Percentiles rank a stretch among this genome's conserved stretches.
Evolutionary conservation across 225 moss, liverwort and hornwort genomes (phyloP).

Genomic region (Neckera pumila): DNA sequence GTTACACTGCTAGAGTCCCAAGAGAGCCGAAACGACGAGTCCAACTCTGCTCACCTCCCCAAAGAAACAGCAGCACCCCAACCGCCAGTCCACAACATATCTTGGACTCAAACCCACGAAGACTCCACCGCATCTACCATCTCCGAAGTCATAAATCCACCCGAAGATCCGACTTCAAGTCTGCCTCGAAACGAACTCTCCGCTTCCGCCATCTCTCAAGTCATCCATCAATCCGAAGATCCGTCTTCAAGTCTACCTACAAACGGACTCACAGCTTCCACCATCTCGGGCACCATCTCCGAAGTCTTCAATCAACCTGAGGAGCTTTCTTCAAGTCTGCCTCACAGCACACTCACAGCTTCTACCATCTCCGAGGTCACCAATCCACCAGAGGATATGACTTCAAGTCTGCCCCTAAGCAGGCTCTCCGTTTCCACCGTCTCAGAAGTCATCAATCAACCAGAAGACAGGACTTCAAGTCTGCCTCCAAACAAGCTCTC

Average conservation of each 20-base stretch:
- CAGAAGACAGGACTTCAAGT: background rate
- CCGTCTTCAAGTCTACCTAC: background rate
- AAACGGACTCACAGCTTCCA: background rate
- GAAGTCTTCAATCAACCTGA: background rate
- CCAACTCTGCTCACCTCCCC: background rate
- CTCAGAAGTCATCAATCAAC: background rate
- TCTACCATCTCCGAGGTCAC: background rate
- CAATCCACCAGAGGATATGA: background rate
- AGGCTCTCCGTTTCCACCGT: background rate
- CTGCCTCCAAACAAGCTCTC: background rate
- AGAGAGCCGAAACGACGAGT: conserved; percentile 13
- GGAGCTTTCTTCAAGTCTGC: background rate
- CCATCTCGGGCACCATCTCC: background rate
- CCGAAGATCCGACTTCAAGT: background rate
- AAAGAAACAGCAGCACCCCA: background rate
- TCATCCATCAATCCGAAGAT: background rate
- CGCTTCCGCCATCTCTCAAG: background rate
- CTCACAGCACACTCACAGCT: background rate
- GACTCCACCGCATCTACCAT: background rate
- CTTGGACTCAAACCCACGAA: background rate
- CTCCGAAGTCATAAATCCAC: background rate
- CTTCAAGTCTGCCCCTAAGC: background rate
- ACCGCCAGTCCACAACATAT: background rate
- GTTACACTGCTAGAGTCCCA: background rate
- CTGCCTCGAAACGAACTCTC: background rate